Evolutionary conservation across 495 filamentous ascomycete species (phyloP), one percentile per base, ranked within the genome.

Genomic region (Aspergillus affinis): DNA sequence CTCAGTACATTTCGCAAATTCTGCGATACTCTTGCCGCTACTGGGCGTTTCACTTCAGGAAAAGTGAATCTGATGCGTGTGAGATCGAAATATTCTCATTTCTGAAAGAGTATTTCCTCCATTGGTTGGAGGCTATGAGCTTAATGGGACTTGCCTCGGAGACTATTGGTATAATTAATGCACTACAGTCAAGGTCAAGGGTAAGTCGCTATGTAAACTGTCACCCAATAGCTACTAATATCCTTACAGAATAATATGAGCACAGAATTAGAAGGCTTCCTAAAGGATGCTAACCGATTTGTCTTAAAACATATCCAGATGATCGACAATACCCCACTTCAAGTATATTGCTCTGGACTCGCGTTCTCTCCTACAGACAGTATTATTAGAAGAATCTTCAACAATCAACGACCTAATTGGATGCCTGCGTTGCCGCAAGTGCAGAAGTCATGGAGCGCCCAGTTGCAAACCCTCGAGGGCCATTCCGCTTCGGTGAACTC

Each of bases 51-150:
- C 77, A 85, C 67, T 36, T 79, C 46, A 46, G 73, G 57, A 57
- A 75, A 57, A 71, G 41, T 58, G 66, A 46, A 3, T 48, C 26
- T 19, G 19, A 18, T n/a, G 21, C 49, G 41, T 65, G 74, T 47
- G 53, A 63, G 30, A 61, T 57, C 52, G 48, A 52, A n/a, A 60
- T 72, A n/a, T 51, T 75, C 50, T 41, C 21, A 10, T 82, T 82
- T 44, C 61, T 81, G 15, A 41, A 63, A 52, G 45, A 67, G 53
- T 70, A 81, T 63, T 71, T 82, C 44, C 72, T 83, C 47, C 68
- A 73, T 61, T 78, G 72, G 76, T 47, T 81, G 20, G 75, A 81
- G 64, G 75, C 66, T 18, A 61, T 80, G 51, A 66, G 71, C 58
- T 62, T 80, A 19, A 6, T 81, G 15, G 70, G 72, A 13, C 30